Conservation (phyloP, 257 asterid genomes). For the Echites panduratus region DNA sequence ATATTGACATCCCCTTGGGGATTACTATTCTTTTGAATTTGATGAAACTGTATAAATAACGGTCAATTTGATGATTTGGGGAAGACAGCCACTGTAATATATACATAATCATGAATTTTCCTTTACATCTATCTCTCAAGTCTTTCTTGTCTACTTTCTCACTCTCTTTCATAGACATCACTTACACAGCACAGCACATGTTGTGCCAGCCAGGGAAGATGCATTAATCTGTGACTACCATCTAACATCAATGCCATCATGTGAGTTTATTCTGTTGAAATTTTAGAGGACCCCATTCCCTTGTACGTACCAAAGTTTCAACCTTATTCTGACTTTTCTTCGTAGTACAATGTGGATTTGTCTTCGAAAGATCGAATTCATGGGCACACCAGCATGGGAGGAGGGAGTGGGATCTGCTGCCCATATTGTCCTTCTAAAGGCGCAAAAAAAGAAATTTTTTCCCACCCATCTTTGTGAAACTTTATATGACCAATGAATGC, state of each 20-base stretch:
- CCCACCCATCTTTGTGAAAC: no score
- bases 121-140: neutral
- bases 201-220: neutral
- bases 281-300: no score
- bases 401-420: neutral
- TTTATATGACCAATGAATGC: no score
- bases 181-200: neutral
- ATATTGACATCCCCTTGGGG: neutral
- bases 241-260: neutral
- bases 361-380: neutral
- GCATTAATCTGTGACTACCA: neutral
- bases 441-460: no score
- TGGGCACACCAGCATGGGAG: neutral
- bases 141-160: neutral
- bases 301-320: neutral
- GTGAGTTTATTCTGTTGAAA: conserved; percentile 5
- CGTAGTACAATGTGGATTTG: no score
- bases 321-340: neutral
- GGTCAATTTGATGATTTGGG: neutral
- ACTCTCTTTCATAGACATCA: neutral
- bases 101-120: neutral
- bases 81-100: neutral
- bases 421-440: no score
- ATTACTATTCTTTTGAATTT: neutral
- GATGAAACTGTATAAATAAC: conserved; percentile 3